These are phyloP conservation scores for Ordospora colligata DNA, from an alignment of 371 early-diverging fungal genomes.

Conservation along the genomic window DNA sequence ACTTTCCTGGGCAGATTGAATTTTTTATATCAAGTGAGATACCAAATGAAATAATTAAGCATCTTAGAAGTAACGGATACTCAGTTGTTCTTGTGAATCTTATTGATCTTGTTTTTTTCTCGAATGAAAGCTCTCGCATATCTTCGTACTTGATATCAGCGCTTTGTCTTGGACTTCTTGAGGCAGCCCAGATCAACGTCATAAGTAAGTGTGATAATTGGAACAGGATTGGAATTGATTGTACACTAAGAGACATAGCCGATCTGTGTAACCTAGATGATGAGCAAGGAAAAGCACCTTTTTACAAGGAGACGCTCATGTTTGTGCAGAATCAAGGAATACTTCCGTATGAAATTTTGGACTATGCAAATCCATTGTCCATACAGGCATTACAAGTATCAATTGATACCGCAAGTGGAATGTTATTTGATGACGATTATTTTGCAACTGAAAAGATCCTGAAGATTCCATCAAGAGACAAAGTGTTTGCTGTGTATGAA, in stretches of 20 bases:
- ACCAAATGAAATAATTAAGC: background rate
- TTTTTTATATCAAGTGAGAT: constrained; percentile 24
- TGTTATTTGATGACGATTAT: constrained; percentile 24
- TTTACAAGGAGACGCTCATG: background rate
- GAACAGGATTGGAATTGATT: background rate
- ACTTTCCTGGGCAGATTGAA: constrained; percentile 51
- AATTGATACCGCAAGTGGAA: constrained; percentile 44
- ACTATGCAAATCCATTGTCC: constrained; percentile 37
- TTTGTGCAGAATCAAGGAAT: constrained; percentile 26
- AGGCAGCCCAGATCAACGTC: constrained; percentile 34
- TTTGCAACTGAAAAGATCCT: background rate
- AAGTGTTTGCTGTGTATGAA: background rate
- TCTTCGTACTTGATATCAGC: constrained; percentile 40
- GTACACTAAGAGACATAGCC: background rate
- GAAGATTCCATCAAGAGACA: background rate
- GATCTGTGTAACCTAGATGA: background rate
- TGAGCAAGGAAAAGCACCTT: background rate
- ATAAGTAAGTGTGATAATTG: constrained; percentile 46
- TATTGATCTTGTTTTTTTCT: constrained; percentile 37
- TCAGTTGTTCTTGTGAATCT: constrained; percentile 26
- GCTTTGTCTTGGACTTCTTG: constrained; percentile 19
- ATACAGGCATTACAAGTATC: constrained; percentile 11
- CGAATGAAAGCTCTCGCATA: background rate
- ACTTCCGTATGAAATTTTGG: constrained; percentile 27
- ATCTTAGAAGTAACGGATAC: constrained; percentile 21